A percentile compares a stretch with the other conserved stretches of the same genome.
These are phyloP conservation scores for barley (Hordeum vulgare) DNA, from an alignment of 176 grass and related monocot genomes.

Conservation along the genomic window DNA sequence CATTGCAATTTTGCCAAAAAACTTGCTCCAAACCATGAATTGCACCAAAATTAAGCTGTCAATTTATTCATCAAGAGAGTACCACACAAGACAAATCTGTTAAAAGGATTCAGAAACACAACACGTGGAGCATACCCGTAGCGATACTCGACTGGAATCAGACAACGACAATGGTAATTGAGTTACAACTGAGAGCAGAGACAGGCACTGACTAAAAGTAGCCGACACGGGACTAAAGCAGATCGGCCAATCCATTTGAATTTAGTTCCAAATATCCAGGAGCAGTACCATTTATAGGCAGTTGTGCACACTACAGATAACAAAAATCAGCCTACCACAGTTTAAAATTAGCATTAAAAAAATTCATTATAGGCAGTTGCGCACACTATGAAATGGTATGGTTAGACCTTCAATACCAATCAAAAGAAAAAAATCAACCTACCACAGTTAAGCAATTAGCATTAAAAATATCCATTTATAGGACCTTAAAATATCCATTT, in stretches of 20 bases:
- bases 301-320: no score
- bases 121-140: neutral
- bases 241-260: neutral
- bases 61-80: neutral
- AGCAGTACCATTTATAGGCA: neutral
- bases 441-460: no score
- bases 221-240: neutral
- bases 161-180: neutral
- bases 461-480: neutral
- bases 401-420: neutral
- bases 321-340: neutral
- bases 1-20: neutral
- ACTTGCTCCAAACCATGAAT: neutral
- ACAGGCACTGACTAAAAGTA: neutral
- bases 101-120: neutral
- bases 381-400: neutral
- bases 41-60: neutral
- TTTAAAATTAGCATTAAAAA: neutral
- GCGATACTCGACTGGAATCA: no score
- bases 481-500: neutral
- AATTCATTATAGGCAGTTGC: neutral
- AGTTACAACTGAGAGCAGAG: neutral
- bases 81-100: neutral
- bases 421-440: no score
- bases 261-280: neutral